A percentile compares a stretch with the other conserved stretches of the same genome.
These are phyloP conservation scores for Gomphus sp. DNA, from an alignment of 1,284 basidiomycete genomes.

Conservation along the genomic window DNA sequence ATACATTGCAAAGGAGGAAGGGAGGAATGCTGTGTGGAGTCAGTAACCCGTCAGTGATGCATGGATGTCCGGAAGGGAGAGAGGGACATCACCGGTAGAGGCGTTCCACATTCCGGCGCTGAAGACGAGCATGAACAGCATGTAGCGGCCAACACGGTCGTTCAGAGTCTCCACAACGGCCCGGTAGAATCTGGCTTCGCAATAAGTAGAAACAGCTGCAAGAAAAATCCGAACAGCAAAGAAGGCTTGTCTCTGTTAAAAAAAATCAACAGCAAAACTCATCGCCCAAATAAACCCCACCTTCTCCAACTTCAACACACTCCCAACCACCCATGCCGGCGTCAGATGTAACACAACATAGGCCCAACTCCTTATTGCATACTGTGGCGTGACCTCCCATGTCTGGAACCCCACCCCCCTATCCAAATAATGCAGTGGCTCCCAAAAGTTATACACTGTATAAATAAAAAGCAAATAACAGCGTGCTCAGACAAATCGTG, in stretches of 20 bases:
- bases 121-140: conserved; percentile 77
- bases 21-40: conserved; percentile 67
- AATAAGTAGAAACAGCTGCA: conserved; percentile 64
- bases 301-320: conserved; percentile 40
- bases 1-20: conserved; percentile 95
- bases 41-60: background rate
- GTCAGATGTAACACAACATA: conserved; percentile 76
- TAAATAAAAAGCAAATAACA: too few species aligned
- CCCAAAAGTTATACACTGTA: conserved; percentile 98
- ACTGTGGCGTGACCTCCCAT: conserved; percentile 92
- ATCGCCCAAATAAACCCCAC: conserved; percentile 23
- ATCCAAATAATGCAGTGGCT: conserved; percentile 87
- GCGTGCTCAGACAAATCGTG: background rate
- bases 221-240: conserved; percentile 82
- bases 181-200: conserved; percentile 83
- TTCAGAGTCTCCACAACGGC: conserved; percentile 78
- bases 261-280: background rate
- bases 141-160: conserved; percentile 84
- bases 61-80: conserved; percentile 1
- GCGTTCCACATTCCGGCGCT: conserved; percentile 95
- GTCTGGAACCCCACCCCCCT: conserved; percentile 89
- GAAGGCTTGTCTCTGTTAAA: conserved; percentile 66
- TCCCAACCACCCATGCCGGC: conserved; percentile 36
- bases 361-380: conserved; percentile 89
- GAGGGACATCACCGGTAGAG: conserved; percentile 50